A percentile compares a stretch with the other conserved stretches of the same genome.
Evolutionary conservation across 2,329 filamentous ascomycete genomes (phyloP).

Genomic region (Allantophomopsis cytisporea): DNA sequence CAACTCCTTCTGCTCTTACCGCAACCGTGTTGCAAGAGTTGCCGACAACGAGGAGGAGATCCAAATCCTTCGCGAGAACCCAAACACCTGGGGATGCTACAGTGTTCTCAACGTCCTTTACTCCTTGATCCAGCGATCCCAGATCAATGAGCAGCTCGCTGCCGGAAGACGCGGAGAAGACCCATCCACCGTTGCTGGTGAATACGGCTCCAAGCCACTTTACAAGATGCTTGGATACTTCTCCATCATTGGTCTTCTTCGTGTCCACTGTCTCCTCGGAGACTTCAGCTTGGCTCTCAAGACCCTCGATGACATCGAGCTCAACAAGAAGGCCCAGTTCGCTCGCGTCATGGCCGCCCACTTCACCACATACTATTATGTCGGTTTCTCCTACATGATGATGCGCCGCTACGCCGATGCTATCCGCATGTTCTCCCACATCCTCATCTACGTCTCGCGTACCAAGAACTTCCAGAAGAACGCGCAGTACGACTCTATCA

Average conservation of each 20-base stretch:
- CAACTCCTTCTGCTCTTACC: slow-evolving; percentile 97
- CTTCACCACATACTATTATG: slow-evolving; percentile 99
- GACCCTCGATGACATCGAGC: slow-evolving; percentile 97
- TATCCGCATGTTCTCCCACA: slow-evolving; percentile 99
- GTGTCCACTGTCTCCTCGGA: slow-evolving; percentile 90
- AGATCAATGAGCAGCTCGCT: slow-evolving; percentile 93
- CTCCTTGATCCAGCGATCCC: slow-evolving; percentile 94
- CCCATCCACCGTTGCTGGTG: slow-evolving; percentile 72
- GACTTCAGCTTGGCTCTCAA: slow-evolving; percentile 98
- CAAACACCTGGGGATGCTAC: slow-evolving; percentile 99
- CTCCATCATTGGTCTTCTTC: slow-evolving; percentile 92
- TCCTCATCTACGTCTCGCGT: slow-evolving; percentile 93
- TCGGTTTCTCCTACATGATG: slow-evolving; percentile 99
- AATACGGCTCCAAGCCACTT: slow-evolving; percentile 86
- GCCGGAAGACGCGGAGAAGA: slow-evolving; percentile 94
- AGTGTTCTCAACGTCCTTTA: slow-evolving; percentile 98
- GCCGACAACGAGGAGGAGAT: slow-evolving; percentile 85
- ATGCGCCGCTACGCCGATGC: slow-evolving; percentile 98
- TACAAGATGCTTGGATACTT: slow-evolving; percentile 99
- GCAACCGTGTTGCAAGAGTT: slow-evolving; percentile 77
- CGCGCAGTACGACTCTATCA: slow-evolving; percentile 93
- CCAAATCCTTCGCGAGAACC: slow-evolving; percentile 83
- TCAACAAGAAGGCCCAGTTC: slow-evolving; percentile 99
- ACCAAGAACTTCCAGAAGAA: slow-evolving; percentile 99
- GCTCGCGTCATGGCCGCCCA: slow-evolving; percentile 98